Conservation (phyloP, 169 alveolate genomes). For the Eimeria tenella region DNA sequence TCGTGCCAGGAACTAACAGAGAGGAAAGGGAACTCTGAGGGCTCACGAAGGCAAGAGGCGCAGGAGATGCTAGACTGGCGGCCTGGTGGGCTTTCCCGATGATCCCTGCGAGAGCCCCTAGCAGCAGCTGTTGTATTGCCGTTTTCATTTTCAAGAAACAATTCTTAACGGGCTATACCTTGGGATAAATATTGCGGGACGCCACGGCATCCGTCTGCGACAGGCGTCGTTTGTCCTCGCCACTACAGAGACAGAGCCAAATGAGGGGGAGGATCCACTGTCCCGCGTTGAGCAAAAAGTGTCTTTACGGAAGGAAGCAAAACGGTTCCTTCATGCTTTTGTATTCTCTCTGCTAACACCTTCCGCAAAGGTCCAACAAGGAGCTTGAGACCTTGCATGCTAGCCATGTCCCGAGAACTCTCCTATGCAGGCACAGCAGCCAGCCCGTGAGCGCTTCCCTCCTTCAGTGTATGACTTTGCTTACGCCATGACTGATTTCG, state of each 20-base stretch:
- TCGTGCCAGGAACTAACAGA: neutral
- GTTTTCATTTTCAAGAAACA: neutral
- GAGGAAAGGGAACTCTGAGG: neutral
- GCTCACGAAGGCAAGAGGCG: constrained; percentile 30
- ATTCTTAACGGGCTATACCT: neutral
- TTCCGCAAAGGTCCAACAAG: neutral
- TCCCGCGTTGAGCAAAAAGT: constrained; percentile 16
- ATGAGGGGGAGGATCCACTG: neutral
- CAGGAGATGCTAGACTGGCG: neutral
- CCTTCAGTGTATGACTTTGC: no score
- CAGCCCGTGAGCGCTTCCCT: no score
- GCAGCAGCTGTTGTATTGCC: constrained; percentile 6
- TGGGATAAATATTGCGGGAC: neutral
- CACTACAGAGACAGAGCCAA: constrained; percentile 27
- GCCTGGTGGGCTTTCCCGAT: neutral
- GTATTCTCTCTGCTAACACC: neutral
- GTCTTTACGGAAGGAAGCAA: neutral
- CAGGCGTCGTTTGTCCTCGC: constrained; percentile 51
- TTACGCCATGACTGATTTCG: no score
- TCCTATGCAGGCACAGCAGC: no score
- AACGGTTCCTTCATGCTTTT: constrained; percentile 4
- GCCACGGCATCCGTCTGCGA: constrained; percentile 30
- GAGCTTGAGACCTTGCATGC: constrained; percentile 63
- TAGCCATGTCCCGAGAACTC: neutral
- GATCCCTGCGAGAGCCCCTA: constrained; percentile 39